These are phyloP conservation scores for Echites panduratus DNA, from an alignment of 257 asterid species.

Conservation along the genomic window DNA sequence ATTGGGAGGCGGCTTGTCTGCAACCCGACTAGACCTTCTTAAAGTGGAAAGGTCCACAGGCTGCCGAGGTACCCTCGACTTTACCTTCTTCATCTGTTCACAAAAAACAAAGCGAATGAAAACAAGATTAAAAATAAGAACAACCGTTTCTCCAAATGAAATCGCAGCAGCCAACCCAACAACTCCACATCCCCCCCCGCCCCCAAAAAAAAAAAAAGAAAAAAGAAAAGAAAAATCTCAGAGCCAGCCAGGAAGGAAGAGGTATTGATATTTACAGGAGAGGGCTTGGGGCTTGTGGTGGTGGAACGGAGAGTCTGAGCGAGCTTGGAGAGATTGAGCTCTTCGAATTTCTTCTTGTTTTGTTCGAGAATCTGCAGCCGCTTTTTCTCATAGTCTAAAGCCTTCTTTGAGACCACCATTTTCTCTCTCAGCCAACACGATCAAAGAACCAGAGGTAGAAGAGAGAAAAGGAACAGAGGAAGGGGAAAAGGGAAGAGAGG, in stretches of 20 bases:
- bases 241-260: neutral
- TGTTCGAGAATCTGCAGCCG: conserved; percentile 57
- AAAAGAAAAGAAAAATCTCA: neutral
- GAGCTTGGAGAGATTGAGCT: conserved; percentile 58
- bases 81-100: conserved; percentile 65
- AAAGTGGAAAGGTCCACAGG: conserved; percentile 37
- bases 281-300: conserved; percentile 34
- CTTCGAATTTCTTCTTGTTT: conserved; percentile 68
- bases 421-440: neutral
- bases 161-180: too few species aligned
- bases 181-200: too few species aligned
- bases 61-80: conserved; percentile 33
- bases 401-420: conserved; percentile 56
- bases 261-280: conserved; percentile 32
- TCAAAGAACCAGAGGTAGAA: neutral
- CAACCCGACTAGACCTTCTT: conserved; percentile 60
- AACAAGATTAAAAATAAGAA: too few species aligned
- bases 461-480: neutral
- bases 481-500: neutral
- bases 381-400: conserved; percentile 40
- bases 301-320: conserved; percentile 38
- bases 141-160: neutral
- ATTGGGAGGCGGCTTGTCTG: conserved; percentile 46
- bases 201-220: too few species aligned
- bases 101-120: neutral